Evolutionary conservation across 805 yeast genomes (phyloP).

Genomic region (Yamadazyma olivae): DNA sequence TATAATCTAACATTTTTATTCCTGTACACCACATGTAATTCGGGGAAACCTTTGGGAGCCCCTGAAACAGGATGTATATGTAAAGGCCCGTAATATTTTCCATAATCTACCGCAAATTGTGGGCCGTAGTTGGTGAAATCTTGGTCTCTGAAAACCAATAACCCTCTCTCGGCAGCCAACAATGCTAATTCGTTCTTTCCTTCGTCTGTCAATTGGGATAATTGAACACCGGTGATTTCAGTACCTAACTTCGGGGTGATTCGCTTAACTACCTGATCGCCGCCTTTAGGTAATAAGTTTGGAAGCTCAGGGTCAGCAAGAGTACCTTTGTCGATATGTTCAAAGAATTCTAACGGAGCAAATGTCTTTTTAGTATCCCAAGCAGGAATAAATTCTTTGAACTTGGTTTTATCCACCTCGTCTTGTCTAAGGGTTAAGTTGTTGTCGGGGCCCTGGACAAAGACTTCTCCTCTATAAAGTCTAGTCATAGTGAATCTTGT

Average conservation of each 20-base stretch:
- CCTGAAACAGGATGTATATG: conserved; percentile 48
- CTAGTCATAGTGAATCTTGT: conserved; percentile 1
- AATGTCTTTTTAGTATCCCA: conserved; percentile 40
- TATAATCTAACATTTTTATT: conserved; percentile 15
- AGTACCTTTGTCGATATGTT: conserved; percentile 55
- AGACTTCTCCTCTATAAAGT: conserved; percentile 3
- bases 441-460: conserved; percentile 9
- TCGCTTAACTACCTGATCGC: conserved; percentile 25
- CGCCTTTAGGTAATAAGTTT: conserved; percentile 43
- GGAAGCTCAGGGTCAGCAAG: conserved; percentile 54
- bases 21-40: conserved; percentile 27
- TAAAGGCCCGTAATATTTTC: conserved; percentile 33
- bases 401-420: conserved; percentile 12
- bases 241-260: conserved; percentile 73
- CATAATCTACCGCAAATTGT: conserved; percentile 26
- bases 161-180: conserved; percentile 64
- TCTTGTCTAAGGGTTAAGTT: conserved; percentile 12
- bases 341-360: conserved; percentile 50
- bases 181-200: conserved; percentile 70
- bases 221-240: conserved; percentile 57
- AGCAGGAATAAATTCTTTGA: conserved; percentile 26
- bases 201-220: conserved; percentile 47
- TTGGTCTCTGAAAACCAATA: conserved; percentile 62
- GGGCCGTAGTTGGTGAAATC: conserved; percentile 48
- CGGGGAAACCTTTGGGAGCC: conserved; percentile 30